phyloP scores from a whole-genome alignment of 1,139 yeast genomes.

The Geotrichum klebahnii region DNA sequence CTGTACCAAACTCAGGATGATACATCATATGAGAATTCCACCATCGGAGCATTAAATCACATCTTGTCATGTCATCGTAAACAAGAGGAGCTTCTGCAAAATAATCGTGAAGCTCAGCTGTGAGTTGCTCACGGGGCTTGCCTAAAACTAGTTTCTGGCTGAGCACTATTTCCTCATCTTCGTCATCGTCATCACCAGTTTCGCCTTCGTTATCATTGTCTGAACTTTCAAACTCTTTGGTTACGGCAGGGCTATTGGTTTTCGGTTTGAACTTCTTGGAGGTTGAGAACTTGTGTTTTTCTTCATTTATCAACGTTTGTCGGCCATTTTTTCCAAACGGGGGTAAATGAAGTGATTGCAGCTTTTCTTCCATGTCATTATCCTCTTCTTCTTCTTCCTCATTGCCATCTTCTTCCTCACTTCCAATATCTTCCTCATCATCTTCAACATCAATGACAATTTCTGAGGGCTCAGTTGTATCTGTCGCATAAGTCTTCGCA shows the following conservation, averaged over 20 bases:
- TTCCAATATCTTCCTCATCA: constrained; percentile 52
- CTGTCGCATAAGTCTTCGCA: background rate
- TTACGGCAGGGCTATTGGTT: background rate
- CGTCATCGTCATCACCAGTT: constrained; percentile 5
- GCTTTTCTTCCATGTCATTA: constrained; percentile 6
- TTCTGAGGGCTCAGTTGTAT: constrained; percentile 44
- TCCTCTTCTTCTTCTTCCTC: constrained; percentile 41
- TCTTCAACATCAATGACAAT: constrained; percentile 55
- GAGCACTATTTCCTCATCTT: background rate
- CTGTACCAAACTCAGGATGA: constrained; percentile 9
- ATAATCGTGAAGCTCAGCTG: constrained; percentile 11
- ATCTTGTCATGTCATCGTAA: background rate
- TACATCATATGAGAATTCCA: background rate
- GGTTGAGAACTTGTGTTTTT: too few species aligned
- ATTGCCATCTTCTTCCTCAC: constrained; percentile 57
- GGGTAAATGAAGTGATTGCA: too few species aligned
- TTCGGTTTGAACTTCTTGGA: background rate
- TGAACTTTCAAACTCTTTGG: background rate
- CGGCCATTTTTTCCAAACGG: too few species aligned
- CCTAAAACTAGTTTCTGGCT: constrained; percentile 6
- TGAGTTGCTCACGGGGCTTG: background rate
- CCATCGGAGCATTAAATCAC: constrained; percentile 12
- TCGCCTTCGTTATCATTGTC: background rate
- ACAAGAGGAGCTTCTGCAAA: constrained; percentile 5
- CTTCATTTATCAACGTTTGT: too few species aligned